Percentiles rank a stretch among this genome's conserved stretches.
Evolutionary conservation across 257 asterid genomes (phyloP).

Genomic region (Solanum neorickii): DNA sequence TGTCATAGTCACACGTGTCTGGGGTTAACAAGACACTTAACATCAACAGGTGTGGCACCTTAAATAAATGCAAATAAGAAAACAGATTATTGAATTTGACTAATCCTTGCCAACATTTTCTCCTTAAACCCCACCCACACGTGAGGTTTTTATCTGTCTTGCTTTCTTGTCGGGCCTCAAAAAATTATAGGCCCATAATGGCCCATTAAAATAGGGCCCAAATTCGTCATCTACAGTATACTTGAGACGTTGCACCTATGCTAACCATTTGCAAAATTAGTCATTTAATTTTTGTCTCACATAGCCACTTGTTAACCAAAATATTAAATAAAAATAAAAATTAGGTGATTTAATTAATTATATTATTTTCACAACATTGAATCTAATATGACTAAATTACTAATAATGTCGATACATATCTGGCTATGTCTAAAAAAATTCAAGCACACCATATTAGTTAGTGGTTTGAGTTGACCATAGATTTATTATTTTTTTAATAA

Average conservation of each 20-base stretch:
- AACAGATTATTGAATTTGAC: conserved; percentile 28
- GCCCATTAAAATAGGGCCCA: conserved; percentile 12
- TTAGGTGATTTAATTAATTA: background rate
- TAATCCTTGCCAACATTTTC: background rate
- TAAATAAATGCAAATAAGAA: background rate
- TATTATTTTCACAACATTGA: background rate
- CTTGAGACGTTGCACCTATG: background rate
- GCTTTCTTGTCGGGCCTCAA: conserved; percentile 29
- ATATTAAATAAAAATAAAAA: background rate
- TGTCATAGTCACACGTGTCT: conserved; percentile 30
- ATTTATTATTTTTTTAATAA: background rate
- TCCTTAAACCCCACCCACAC: conserved; percentile 32
- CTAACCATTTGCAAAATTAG: background rate
- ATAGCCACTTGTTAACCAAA: background rate
- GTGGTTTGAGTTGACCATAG: background rate
- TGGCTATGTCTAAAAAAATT: background rate
- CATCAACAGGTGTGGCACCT: conserved; percentile 11
- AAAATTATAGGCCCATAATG: background rate
- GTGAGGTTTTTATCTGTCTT: conserved; percentile 22
- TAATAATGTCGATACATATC: background rate
- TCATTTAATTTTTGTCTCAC: background rate
- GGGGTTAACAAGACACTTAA: conserved; percentile 9
- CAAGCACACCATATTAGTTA: background rate
- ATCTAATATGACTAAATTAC: background rate
- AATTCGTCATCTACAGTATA: conserved; percentile 1